Conservation (phyloP, 345 rosid species). For the Murraya paniculata region DNA sequence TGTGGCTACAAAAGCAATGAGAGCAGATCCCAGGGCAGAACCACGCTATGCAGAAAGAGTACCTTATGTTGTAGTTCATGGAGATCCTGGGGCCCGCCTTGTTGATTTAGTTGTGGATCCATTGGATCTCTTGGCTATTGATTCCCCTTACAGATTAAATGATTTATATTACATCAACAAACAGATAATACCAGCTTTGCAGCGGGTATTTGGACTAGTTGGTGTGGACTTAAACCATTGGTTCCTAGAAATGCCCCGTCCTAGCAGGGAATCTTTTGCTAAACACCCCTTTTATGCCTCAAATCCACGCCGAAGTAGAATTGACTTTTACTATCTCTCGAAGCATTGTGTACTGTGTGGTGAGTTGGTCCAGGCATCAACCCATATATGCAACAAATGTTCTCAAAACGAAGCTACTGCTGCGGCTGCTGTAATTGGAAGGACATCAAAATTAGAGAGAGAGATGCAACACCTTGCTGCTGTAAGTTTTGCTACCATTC, state of each 20-base stretch:
- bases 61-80: conserved; percentile 89
- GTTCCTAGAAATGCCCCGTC: conserved; percentile 91
- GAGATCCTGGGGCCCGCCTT: conserved; percentile 87
- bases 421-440: conserved; percentile 63
- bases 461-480: conserved; percentile 89
- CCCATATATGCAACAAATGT: conserved; percentile 67
- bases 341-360: conserved; percentile 86
- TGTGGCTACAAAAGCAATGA: conserved; percentile 86
- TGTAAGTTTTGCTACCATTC: conserved; percentile 38
- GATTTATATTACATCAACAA: conserved; percentile 84
- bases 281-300: conserved; percentile 45
- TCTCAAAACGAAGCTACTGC: conserved; percentile 45
- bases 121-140: conserved; percentile 64
- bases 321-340: conserved; percentile 83
- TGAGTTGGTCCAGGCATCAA: conserved; percentile 70
- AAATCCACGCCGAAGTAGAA: conserved; percentile 60
- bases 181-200: conserved; percentile 94
- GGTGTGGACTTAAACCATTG: conserved; percentile 79
- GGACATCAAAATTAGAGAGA: conserved; percentile 75
- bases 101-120: conserved; percentile 98
- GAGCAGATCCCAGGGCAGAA: conserved; percentile 84
- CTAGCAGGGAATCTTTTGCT: conserved; percentile 54
- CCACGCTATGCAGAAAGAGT: conserved; percentile 89
- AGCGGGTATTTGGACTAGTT: conserved; percentile 82
- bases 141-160: conserved; percentile 78